These are phyloP conservation scores for Extremus antarcticus DNA, from an alignment of 495 filamentous ascomycete species.

Conservation along the genomic window DNA sequence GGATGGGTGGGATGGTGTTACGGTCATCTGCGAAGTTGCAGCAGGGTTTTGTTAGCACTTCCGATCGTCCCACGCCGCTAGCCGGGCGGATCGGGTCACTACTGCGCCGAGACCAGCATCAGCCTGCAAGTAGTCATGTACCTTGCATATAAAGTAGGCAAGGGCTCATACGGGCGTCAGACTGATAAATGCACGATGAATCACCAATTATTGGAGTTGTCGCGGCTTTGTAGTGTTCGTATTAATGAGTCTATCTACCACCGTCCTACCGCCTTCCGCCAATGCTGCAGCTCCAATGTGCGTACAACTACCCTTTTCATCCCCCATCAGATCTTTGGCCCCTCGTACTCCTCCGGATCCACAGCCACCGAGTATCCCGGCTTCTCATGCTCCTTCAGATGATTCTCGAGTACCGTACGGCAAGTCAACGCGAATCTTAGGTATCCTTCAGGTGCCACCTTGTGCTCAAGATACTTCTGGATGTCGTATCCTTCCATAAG, in stretches of 20 bases:
- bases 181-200: too few relatives aligned
- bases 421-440: slow-evolving; percentile 59
- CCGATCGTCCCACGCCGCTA: background rate
- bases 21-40: background rate
- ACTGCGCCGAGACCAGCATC: too few relatives aligned
- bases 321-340: background rate
- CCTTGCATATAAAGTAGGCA: background rate
- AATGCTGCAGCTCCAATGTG: too few relatives aligned
- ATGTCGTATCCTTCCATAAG: slow-evolving; percentile 68
- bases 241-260: too few relatives aligned
- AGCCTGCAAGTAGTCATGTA: too few relatives aligned
- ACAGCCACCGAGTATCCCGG: slow-evolving; percentile 21
- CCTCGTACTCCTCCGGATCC: slow-evolving; percentile 21
- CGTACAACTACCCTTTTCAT: too few relatives aligned
- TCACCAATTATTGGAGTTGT: too few relatives aligned
- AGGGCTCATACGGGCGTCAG: background rate
- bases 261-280: too few relatives aligned
- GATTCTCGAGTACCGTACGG: slow-evolving; percentile 39
- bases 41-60: background rate
- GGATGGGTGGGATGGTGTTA: background rate
- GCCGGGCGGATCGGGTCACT: background rate
- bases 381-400: slow-evolving; percentile 29
- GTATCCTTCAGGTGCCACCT: slow-evolving; percentile 43
- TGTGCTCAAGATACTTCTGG: slow-evolving; percentile 67
- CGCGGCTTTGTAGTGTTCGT: too few relatives aligned